Percentiles rank a stretch among this genome's conserved stretches.
phyloP scores from a whole-genome alignment of 169 alveolate species.

The Eimeria sp. region DNA sequence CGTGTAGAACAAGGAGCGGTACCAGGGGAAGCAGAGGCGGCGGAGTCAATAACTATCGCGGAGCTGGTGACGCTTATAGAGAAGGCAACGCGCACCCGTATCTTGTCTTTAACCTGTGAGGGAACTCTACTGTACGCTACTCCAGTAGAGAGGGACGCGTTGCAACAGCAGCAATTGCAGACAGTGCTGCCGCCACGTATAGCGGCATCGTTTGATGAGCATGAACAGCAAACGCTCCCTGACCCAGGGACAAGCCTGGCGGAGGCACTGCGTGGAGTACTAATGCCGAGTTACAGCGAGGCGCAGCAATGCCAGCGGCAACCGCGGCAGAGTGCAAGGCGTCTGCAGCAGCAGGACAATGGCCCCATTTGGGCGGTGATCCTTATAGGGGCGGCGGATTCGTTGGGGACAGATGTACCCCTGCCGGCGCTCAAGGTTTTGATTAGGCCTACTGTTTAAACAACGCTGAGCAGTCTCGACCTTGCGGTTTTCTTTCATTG shows the following conservation, averaged over 20 bases:
- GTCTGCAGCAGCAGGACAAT: constrained; percentile 9
- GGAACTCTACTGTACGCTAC: constrained; percentile 67
- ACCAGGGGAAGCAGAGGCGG: constrained; percentile 62
- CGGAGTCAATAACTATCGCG: constrained; percentile 20
- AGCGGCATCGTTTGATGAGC: constrained; percentile 2
- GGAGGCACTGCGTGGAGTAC: constrained; percentile 10
- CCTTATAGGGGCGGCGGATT: constrained; percentile 7
- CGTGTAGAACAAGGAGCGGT: constrained; percentile 10
- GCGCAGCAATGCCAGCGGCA: not conserved
- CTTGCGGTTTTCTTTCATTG: not conserved
- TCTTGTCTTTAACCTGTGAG: constrained; percentile 42
- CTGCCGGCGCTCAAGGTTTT: constrained; percentile 28
- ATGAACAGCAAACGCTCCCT: not conserved
- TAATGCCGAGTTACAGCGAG: not conserved
- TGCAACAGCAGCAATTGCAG: not conserved
- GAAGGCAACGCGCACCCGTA: constrained; percentile 5
- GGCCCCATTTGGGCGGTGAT: constrained; percentile 30
- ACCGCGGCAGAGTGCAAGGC: not conserved
- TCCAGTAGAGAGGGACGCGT: not conserved
- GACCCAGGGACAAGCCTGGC: constrained; percentile 1
- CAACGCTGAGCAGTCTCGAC: not conserved
- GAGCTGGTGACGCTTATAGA: constrained; percentile 58
- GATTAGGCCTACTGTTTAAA: not conserved
- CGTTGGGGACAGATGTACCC: constrained; percentile 2
- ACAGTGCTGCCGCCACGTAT: not conserved